These are phyloP conservation scores for Adenanthera pavonina DNA, from an alignment of 306 rosid genomes.

Conservation along the genomic window DNA sequence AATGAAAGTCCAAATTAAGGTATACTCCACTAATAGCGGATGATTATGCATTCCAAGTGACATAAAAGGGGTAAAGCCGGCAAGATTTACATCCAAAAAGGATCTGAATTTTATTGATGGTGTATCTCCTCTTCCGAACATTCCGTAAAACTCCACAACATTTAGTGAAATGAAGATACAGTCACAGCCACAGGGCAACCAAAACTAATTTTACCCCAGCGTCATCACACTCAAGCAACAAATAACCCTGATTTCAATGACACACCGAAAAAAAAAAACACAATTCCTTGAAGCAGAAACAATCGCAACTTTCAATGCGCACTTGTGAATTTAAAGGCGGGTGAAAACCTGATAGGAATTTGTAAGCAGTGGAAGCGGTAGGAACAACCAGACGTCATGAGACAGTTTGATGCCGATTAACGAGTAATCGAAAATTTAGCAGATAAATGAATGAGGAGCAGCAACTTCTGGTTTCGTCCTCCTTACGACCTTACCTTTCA, in stretches of 20 bases:
- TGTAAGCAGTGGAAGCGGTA: background rate
- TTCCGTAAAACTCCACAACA: background rate
- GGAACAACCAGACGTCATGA: background rate
- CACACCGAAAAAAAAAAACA: background rate
- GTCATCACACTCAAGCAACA: background rate
- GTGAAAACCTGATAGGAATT: background rate
- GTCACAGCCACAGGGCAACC: background rate
- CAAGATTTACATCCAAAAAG: background rate
- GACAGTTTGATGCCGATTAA: background rate
- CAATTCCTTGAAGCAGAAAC: background rate
- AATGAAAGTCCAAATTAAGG: slow-evolving; percentile 8
- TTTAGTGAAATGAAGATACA: background rate
- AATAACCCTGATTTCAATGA: slow-evolving; percentile 9
- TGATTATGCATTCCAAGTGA: background rate
- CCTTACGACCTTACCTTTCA: background rate
- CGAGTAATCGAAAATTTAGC: background rate
- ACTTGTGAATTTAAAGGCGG: background rate
- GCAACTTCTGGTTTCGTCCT: background rate
- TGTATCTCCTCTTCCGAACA: slow-evolving; percentile 1
- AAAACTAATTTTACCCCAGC: background rate
- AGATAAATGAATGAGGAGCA: background rate
- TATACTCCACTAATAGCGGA: background rate
- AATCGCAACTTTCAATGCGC: slow-evolving; percentile 9
- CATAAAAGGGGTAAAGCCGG: background rate
- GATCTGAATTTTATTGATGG: background rate